phyloP scores from a whole-genome alignment of 495 filamentous ascomycete genomes.

The Achaetomiella virescens region DNA sequence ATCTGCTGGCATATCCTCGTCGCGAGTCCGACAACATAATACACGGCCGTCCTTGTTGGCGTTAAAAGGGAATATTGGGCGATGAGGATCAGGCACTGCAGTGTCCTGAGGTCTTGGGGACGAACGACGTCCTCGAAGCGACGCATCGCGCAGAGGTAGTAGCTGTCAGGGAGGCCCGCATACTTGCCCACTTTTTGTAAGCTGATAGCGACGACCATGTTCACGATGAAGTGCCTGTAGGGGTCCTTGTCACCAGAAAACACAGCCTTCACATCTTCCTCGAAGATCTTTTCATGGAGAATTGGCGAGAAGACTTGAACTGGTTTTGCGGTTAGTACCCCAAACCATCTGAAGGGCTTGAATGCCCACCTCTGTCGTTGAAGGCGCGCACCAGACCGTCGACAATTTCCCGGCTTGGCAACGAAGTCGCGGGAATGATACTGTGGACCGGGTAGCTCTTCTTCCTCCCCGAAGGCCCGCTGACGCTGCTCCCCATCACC shows the following conservation, averaged over 20 bases:
- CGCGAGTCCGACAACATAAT: conserved; percentile 84
- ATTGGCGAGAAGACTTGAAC: conserved; percentile 81
- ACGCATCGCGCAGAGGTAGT: conserved; percentile 79
- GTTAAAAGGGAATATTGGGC: conserved; percentile 88
- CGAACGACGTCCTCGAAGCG: conserved; percentile 71
- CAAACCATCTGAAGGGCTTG: too few species aligned
- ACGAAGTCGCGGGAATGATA: conserved; percentile 57
- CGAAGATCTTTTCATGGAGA: conserved; percentile 75
- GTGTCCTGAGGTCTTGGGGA: conserved; percentile 73
- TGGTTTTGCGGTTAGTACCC: conserved; percentile 28
- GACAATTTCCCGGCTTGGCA: conserved; percentile 61
- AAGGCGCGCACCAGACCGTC: conserved; percentile 74
- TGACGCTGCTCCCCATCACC: conserved; percentile 29
- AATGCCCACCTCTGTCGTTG: conserved; percentile 63
- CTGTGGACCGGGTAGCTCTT: conserved; percentile 72
- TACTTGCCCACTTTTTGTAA: conserved; percentile 84
- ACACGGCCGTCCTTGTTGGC: conserved; percentile 80
- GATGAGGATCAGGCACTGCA: conserved; percentile 86
- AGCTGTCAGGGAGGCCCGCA: conserved; percentile 81
- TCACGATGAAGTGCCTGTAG: conserved; percentile 76
- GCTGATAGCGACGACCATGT: conserved; percentile 86
- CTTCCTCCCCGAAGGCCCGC: conserved; percentile 30
- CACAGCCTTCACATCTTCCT: conserved; percentile 69
- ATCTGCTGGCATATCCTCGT: conserved; percentile 80
- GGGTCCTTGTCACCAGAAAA: conserved; percentile 68